These are phyloP conservation scores for Zopfochytrium polystomum DNA, from an alignment of 371 early-diverging fungal species.

Conservation along the genomic window DNA sequence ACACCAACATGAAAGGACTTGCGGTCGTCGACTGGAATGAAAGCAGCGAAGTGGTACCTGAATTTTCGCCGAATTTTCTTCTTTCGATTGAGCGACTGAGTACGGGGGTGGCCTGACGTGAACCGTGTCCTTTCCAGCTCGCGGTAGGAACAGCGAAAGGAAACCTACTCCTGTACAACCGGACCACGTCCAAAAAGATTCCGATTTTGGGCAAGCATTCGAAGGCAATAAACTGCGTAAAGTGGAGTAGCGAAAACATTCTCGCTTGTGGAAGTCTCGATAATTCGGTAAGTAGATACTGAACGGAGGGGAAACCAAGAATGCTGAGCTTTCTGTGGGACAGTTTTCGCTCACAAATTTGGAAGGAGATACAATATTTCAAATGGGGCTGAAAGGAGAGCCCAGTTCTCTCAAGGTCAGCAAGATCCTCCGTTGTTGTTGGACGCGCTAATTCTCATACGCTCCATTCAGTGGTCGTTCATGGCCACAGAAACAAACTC, in stretches of 20 bases:
- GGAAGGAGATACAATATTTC: slow-evolving; percentile 43
- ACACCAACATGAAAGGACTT: slow-evolving; percentile 39
- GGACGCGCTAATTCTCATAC: neutral
- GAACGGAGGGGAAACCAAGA: neutral
- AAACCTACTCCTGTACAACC: slow-evolving; percentile 39
- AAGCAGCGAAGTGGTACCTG: slow-evolving; percentile 29
- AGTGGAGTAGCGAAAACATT: slow-evolving; percentile 36
- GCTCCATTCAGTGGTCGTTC: slow-evolving; percentile 28
- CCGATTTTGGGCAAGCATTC: slow-evolving; percentile 46
- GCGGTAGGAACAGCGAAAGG: slow-evolving; percentile 43
- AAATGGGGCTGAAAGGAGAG: slow-evolving; percentile 40
- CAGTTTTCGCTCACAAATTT: slow-evolving; percentile 42
- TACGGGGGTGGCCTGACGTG: too few relatives aligned
- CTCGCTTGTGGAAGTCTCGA: slow-evolving; percentile 44
- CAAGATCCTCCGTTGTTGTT: neutral
- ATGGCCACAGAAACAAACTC: slow-evolving; percentile 23
- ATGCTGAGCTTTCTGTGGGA: neutral
- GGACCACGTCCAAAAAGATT: slow-evolving; percentile 30
- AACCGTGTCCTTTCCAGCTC: slow-evolving; percentile 24
- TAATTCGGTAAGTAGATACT: slow-evolving; percentile 30
- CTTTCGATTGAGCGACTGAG: neutral
- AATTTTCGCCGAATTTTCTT: neutral
- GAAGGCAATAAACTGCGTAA: slow-evolving; percentile 34
- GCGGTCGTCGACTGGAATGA: slow-evolving; percentile 33
- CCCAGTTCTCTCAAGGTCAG: slow-evolving; percentile 38